Evolutionary conservation across 805 yeast species (phyloP).

Genomic region (Pichia cabralensis): DNA sequence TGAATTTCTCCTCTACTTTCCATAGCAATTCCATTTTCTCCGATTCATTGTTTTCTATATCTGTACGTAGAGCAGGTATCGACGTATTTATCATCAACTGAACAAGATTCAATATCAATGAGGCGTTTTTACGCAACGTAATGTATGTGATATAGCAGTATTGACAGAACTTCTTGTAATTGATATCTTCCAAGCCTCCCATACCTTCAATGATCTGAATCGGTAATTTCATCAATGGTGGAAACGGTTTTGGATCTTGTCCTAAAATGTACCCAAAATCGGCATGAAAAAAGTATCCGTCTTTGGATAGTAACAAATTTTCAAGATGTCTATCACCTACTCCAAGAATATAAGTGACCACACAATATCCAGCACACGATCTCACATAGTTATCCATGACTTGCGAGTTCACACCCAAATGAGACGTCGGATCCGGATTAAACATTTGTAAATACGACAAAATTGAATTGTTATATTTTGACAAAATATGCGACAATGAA

Average conservation of each 20-base stretch:
- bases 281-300: slow-evolving; percentile 92
- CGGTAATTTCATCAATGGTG: slow-evolving; percentile 96
- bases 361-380: slow-evolving; percentile 97
- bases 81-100: slow-evolving; percentile 91
- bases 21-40: slow-evolving; percentile 83
- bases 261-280: slow-evolving; percentile 97
- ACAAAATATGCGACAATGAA: slow-evolving; percentile 70
- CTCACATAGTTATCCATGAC: slow-evolving; percentile 91
- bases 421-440: slow-evolving; percentile 41
- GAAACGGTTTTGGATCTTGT: slow-evolving; percentile 96
- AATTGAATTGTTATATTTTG: slow-evolving; percentile 64
- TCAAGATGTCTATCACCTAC: slow-evolving; percentile 97
- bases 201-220: slow-evolving; percentile 95
- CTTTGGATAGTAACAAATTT: slow-evolving; percentile 63
- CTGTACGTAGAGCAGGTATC: slow-evolving; percentile 71
- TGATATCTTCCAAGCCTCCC: slow-evolving; percentile 86
- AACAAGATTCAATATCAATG: slow-evolving; percentile 79
- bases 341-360: slow-evolving; percentile 85
- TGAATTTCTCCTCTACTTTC: slow-evolving; percentile 90
- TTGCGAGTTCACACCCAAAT: slow-evolving; percentile 43
- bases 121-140: slow-evolving; percentile 80
- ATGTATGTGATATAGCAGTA: slow-evolving; percentile 93
- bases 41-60: slow-evolving; percentile 28
- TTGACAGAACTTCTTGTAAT: slow-evolving; percentile 77
- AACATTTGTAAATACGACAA: slow-evolving; percentile 58